Evolutionary conservation across 495 filamentous ascomycete species (phyloP), one percentile per base, ranked within the genome.

Genomic region (Monascus purpureus): DNA sequence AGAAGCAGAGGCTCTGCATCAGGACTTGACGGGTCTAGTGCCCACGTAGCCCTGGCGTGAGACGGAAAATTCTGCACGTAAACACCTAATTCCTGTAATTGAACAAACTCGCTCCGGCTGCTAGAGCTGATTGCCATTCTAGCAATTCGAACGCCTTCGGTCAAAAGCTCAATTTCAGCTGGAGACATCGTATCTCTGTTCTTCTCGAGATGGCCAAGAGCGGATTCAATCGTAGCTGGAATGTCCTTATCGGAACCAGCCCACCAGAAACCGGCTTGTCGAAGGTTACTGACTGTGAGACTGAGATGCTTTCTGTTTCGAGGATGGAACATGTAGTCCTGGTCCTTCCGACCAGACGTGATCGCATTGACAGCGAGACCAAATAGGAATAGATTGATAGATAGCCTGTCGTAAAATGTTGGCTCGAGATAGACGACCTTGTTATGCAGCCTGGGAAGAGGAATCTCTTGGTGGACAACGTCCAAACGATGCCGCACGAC

Each of bases 181-280:
- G 47, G 17, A 1, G 60, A 63, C 47, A 81, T 75, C 20, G 38
- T 52, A 25, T 67, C 58, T 13, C 57, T 53, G 17, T 61, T 49
- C 14, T 72, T 61, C 29, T 57, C 52, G 15, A 92, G 46, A 39
- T 92, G 92, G 23, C 63, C 62, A 22, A 63, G 50, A 7, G 77
- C 74, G 27, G 68, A 70, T 11, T 80, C 63, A 4, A 88, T 41
- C 2, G 80, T 68, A 12, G 58, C 68, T 4, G 46, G 29, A 4
- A 93, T 64, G 37, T 87, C 72, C 8, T 62, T 59, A 0, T 74
- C 72, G 36, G 80, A 84, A 22, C 86, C 84, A 6, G 77, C 77
- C 66, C 87, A 93, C 58, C 85, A 90, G 45, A 94, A 93, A 25
- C 80, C 80, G n/a, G 82, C 76, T 45, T 92, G 80, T 15, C 81